Evolutionary conservation across 2,329 filamentous ascomycete species (phyloP), one percentile per base, ranked within the genome.

Genomic region (Pestalotiopsis sp.): DNA sequence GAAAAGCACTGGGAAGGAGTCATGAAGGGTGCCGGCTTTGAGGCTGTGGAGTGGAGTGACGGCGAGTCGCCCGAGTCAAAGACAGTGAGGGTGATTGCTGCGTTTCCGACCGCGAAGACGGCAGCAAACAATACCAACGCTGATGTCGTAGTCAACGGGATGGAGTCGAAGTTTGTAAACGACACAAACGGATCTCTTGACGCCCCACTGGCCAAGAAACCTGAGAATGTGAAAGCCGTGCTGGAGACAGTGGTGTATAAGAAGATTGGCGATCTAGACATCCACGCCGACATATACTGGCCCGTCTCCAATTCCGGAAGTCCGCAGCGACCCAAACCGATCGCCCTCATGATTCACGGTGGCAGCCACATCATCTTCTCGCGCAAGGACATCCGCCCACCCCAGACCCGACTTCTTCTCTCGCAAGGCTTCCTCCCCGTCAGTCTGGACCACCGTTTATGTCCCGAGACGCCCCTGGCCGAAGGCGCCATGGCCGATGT

Each of bases 371-470:
- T 84, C 4, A 77, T 80, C 36, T 75, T 83, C 6, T 79, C 78
- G 1, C 74, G 82, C 9, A 78, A 79, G 52, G 80, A 79, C 4
- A 70, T 84, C 3, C 74, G 80, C 1, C 76, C 77, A 1, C 49
- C 67, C 1, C 85, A 87, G 63, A 81, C 76, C 0, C 63, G 71
- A 2, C 67, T 76, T 2, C 77, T 87, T 0, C 75, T 86, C 0
- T 68, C 75, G 0, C 67, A 73, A 3, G 83, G 83, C 0, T 79
- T 86, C 36, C 73, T 87, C 0, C 85, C 85, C 0, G 75, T 88
- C 11, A 84, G 82, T 70, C 66, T 87, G 0, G 85, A 87, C 71
- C 84, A 87, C 69, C 75, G 85, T 0, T 78, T 87, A 0, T 87
- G 85, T 68, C 86, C 85, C 0, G 83, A 87, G 58, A 76, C 80